These are phyloP conservation scores for Candida cerambycidarum DNA, from an alignment of 805 yeast genomes.

Conservation along the genomic window DNA sequence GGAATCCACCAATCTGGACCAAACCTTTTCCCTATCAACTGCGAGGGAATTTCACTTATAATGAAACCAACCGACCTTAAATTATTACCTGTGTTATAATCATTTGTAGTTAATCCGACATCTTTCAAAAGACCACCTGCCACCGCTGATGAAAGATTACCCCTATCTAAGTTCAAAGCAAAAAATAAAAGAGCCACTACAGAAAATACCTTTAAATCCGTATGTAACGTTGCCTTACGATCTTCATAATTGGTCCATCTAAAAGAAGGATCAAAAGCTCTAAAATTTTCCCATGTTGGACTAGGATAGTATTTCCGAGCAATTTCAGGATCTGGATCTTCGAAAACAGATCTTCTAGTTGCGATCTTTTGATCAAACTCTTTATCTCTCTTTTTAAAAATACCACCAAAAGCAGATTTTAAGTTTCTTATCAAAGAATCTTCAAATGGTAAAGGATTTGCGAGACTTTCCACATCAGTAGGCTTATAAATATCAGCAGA, in stretches of 20 bases:
- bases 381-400: neutral
- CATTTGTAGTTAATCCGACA: constrained; percentile 32
- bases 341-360: neutral
- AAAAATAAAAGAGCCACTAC: constrained; percentile 46
- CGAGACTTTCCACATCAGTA: neutral
- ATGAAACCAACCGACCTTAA: constrained; percentile 41
- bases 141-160: constrained; percentile 21
- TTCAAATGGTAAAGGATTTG: neutral
- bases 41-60: constrained; percentile 54
- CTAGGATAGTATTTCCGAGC: neutral
- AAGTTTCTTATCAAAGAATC: neutral
- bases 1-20: constrained; percentile 70
- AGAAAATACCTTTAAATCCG: constrained; percentile 52
- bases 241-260: constrained; percentile 58
- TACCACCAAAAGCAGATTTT: neutral
- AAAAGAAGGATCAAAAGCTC: constrained; percentile 53
- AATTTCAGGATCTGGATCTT: neutral
- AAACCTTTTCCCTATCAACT: constrained; percentile 55
- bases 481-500: neutral
- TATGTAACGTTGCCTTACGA: constrained; percentile 44
- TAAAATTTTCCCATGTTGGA: neutral
- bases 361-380: neutral
- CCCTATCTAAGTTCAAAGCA: constrained; percentile 23
- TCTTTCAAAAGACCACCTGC: constrained; percentile 27
- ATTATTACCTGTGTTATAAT: constrained; percentile 41